A percentile compares a stretch with the other conserved stretches of the same genome.
phyloP scores from a whole-genome alignment of 352 stramenopile genomes.

The Poterioochromonas sp. region DNA sequence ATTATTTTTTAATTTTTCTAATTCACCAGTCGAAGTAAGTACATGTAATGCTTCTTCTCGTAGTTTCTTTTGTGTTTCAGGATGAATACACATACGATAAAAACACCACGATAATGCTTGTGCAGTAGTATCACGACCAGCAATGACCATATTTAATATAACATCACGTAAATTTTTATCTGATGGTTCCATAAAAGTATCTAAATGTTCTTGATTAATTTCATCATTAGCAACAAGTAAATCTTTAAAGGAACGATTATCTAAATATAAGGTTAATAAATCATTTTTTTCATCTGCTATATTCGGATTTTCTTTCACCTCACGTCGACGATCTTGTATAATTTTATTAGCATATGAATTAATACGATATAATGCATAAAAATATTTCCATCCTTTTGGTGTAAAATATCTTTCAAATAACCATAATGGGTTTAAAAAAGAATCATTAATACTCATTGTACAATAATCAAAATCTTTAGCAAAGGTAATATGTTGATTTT shows the following conservation, averaged over 20 bases:
- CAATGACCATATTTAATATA: slow-evolving; percentile 11
- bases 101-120: background rate
- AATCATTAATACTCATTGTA: background rate
- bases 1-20: background rate
- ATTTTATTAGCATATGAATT: background rate
- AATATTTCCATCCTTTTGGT: background rate
- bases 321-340: background rate
- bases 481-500: background rate
- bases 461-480: slow-evolving; percentile 25
- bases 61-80: background rate
- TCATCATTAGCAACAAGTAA: background rate
- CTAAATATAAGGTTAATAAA: slow-evolving; percentile 15
- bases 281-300: background rate
- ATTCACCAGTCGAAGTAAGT: background rate
- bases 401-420: background rate
- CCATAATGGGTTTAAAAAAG: background rate
- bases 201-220: background rate
- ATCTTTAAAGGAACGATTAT: background rate
- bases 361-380: background rate
- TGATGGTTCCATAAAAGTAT: background rate
- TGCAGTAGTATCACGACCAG: slow-evolving; percentile 12
- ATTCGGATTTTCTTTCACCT: background rate
- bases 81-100: slow-evolving; percentile 10
- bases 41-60: slow-evolving; percentile 5
- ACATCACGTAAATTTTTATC: slow-evolving; percentile 21